Base-by-base conservation (phyloP, 345 rosid species). In the Rubroshorea leprosula region DNA sequence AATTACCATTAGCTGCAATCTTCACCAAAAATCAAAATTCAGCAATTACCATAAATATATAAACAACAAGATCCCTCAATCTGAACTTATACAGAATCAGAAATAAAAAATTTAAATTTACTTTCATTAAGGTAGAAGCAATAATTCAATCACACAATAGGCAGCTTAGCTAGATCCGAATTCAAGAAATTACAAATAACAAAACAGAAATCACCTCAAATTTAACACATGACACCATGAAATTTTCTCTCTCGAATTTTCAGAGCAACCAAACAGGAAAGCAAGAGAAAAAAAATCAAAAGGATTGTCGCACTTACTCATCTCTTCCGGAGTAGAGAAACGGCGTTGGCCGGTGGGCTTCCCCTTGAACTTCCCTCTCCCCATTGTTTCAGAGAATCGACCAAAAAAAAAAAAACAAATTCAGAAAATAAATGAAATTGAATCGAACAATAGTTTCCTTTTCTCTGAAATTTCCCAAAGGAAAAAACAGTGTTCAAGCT, bases 291-390 rank as follows among this genome's bases (percentile, higher is more conserved):
- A 7, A 2, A n/a, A n/a, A n/a, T n/a, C n/a, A 4, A 41, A 41
- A 41, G 27, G 24, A 20, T 21, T 49, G 14, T n/a, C n/a, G n/a
- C 10, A 47, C 50, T 47, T 47, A 47, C 50, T 18, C 8, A 47
- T 47, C 50, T 47, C 50, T 47, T 47, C 50, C 17, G 50, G 50
- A 47, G 50, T 47, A 20, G 50, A 47, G 20, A 47, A 47, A 9
- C 50, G 50, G 50, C 50, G 50, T 7, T 47, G 50, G 17, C 50
- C 50, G 50, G 50, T 47, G 50, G 50, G 50, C 50, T 47, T 47
- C 20, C 50, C 50, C 50, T 47, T 47, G 50, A 47, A 47, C 50
- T 15, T 47, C 50, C 50, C 50, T 47, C 50, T 47, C 8, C 50
- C 50, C 50, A 47, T 47, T 0, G 50, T 47, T n/a, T n/a, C n/a